Base-by-base conservation (phyloP, 176 grass and related monocot species). In the Eleusine indica region DNA sequence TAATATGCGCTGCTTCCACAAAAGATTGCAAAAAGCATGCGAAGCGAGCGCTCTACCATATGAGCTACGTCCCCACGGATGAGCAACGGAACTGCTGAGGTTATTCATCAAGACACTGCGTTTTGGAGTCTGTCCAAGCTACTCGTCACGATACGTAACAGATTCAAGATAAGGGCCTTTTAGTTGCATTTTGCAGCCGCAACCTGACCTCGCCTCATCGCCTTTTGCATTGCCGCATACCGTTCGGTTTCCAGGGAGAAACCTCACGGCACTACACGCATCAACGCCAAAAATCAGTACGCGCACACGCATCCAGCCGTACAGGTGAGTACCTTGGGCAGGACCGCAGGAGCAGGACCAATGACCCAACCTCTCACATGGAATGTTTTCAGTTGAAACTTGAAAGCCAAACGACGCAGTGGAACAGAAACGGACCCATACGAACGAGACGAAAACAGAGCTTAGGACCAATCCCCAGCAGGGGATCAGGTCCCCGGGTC, bases 1-100 rank as follows among this genome's bases (percentile, higher is more conserved):
- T 35, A 35, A 35, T 35, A 35, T 35, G 32, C 32, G 2, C 32
- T 35, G 32, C 32, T 35, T 35, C 32, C 32, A 35, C 41, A 43
- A 43, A 41, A 43, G 41, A 43, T 0, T 43, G 4, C 41, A 6
- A 7, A 43, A 43, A 43, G 6, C 91, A 97, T 97, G 94, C 94
- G 90, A 97, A 97, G 89, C 93, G 93, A 98, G 96, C 91, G 91
- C 93, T 96, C 93, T 98, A 98, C 96, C 91, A 98, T 98, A 88
- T 98, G 93, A 98, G 91, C 93, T 93, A 98, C 91, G 88, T 92
- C 32, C 64, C 64, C 64, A 0, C 3, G 1, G 44, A 46, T 46
- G 44, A 1, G 1, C 1, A 46, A 6, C 7, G 1, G 7, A 46
- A 46, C 7, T 46, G 44, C 7, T 46, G 9, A 46, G 0, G 1